Percentiles rank a stretch among this genome's conserved stretches.
Conservation (phyloP, 2,329 filamentous ascomycete species). For the Pyrenophora graminea region DNA sequence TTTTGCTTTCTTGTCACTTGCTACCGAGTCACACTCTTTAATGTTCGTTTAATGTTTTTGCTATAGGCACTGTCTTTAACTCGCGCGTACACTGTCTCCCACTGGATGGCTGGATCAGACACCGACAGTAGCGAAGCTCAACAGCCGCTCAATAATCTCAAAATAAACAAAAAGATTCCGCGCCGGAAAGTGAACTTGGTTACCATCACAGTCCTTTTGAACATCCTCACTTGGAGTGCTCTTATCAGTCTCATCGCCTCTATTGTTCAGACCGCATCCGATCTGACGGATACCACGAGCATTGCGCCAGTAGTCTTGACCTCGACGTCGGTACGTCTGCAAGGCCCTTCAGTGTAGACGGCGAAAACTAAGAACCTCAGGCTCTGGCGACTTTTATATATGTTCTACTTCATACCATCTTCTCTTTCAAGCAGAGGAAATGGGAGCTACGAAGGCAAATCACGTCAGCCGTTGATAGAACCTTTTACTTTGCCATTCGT, state of each 20-base stretch:
- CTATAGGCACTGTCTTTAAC: slow-evolving; percentile 21
- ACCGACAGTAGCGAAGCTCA: slow-evolving; percentile 26
- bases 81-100: slow-evolving; percentile 6
- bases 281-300: slow-evolving; percentile 34
- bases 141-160: slow-evolving; percentile 17
- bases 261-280: slow-evolving; percentile 37
- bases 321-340: slow-evolving; percentile 35
- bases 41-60: slow-evolving; percentile 16
- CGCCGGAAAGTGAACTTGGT: slow-evolving; percentile 41
- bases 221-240: slow-evolving; percentile 43
- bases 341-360: not conserved
- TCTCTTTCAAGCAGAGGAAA: slow-evolving; percentile 38
- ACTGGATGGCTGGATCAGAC: slow-evolving; percentile 12
- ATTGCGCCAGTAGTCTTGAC: slow-evolving; percentile 40
- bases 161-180: slow-evolving; percentile 22
- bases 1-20: slow-evolving; percentile 13
- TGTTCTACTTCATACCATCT: slow-evolving; percentile 41
- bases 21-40: slow-evolving; percentile 13
- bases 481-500: slow-evolving; percentile 41
- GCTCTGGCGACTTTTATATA: slow-evolving; percentile 41
- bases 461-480: slow-evolving; percentile 32
- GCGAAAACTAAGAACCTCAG: slow-evolving; percentile 21
- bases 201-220: slow-evolving; percentile 40
- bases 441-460: slow-evolving; percentile 34
- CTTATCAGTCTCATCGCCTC: slow-evolving; percentile 31